These are phyloP conservation scores for Medicago ruthenica DNA, from an alignment of 306 rosid genomes.

Conservation along the genomic window DNA sequence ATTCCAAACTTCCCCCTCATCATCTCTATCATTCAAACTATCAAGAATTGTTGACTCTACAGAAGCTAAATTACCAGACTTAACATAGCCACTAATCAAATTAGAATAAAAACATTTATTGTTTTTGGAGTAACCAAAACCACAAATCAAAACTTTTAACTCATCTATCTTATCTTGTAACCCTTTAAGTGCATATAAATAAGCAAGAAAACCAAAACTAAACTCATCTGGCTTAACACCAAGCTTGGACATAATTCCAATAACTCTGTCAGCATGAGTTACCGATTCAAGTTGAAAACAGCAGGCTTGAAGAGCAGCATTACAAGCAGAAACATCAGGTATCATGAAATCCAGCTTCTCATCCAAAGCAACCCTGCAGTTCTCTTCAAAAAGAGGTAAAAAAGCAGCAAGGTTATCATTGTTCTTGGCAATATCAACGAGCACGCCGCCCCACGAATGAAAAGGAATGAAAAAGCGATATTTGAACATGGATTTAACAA, in stretches of 20 bases:
- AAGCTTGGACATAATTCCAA: constrained; percentile 69
- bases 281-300: constrained; percentile 75
- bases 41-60: constrained; percentile 63
- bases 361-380: constrained; percentile 69
- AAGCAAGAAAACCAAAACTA: constrained; percentile 81
- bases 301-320: constrained; percentile 87
- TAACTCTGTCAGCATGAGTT: constrained; percentile 68
- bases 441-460: constrained; percentile 65
- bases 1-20: constrained; percentile 48
- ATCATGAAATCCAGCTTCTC: constrained; percentile 78
- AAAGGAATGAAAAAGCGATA: constrained; percentile 76
- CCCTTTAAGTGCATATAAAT: constrained; percentile 84
- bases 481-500: constrained; percentile 71
- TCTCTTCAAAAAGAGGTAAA: constrained; percentile 71
- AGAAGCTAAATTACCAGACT: constrained; percentile 67
- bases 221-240: constrained; percentile 73
- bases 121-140: constrained; percentile 56
- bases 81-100: constrained; percentile 74
- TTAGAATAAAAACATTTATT: constrained; percentile 55
- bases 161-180: constrained; percentile 66
- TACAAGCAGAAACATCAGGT: constrained; percentile 79
- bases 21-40: constrained; percentile 61
- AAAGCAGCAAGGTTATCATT: constrained; percentile 63
- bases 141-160: constrained; percentile 63
- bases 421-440: constrained; percentile 67